Evolutionary conservation across 371 early-diverging fungal species (phyloP), one percentile per base, ranked within the genome.

Genomic region (Capillidium heterosporum): DNA sequence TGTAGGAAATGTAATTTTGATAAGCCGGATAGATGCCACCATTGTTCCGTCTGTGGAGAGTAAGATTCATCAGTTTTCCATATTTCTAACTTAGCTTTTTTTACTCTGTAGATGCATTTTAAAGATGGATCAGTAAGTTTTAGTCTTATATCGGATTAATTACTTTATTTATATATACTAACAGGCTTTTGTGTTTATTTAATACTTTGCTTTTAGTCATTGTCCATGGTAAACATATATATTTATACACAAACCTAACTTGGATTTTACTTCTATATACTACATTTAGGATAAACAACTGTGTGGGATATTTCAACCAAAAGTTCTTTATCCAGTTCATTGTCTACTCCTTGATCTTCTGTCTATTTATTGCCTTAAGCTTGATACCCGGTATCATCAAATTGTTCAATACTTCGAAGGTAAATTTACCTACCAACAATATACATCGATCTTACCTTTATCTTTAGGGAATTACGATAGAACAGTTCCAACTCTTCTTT

Each of bases 51-150:
- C 8, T 84, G 82, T 54, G 70, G 72, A 56, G 58, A 59, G 67
- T 74, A 71, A 58, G 57, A 61, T 48, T 55, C 57, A 17, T 41
- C 4, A 35, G 24, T 2, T 48, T 24, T n/a, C 47, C 28, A 32
- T 41, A 5, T 32, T 26, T 28, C 52, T 60, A 19, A 52, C 5
- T 19, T 44, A 28, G 13, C 15, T 39, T 15, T 3, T 23, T 57
- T 17, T 35, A n/a, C 26, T 41, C 7, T 23, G 1, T 58, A 69
- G 71, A 57, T 80, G 81, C 59, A 68, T 78, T 8, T 59, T 80
- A 19, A 78, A 80, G 52, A 77, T 80, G 77, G 83, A 83, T 63
- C 82, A 82, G 76, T 76, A 69, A 73, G 74, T 69, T 29, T 29
- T n/a, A 7, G 29, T 27, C 1, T 21, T 5, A 1, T 40, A 27